Evolutionary conservation across 495 filamentous ascomycete genomes (phyloP).

Genomic region (Aspergillus ostianus): DNA sequence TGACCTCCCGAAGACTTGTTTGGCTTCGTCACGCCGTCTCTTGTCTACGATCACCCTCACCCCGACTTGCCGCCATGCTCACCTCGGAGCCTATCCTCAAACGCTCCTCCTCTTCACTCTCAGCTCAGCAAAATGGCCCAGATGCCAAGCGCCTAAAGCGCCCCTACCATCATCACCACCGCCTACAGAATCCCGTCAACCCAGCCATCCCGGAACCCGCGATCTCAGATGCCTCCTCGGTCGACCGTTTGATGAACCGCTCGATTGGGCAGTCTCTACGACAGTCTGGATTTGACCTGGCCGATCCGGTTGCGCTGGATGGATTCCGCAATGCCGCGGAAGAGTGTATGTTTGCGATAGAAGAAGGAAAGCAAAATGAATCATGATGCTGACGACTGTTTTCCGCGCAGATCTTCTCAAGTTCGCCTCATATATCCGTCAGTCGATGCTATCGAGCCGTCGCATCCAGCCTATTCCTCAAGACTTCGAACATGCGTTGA

Average conservation of each 20-base stretch:
- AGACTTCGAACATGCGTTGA: constrained; percentile 68
- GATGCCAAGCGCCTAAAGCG: constrained; percentile 46
- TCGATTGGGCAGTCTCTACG: constrained; percentile 54
- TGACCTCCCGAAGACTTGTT: constrained; percentile 11
- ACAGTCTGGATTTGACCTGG: constrained; percentile 57
- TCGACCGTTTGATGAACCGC: constrained; percentile 54
- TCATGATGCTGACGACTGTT: constrained; percentile 20
- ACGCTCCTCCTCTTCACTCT: constrained; percentile 37
- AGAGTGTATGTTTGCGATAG: constrained; percentile 53
- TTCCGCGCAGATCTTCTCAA: constrained; percentile 57
- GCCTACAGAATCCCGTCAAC: constrained; percentile 29
- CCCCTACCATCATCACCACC: constrained; percentile 47
- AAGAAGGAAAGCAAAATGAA: not conserved
- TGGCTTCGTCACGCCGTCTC: constrained; percentile 7
- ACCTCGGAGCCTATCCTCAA: constrained; percentile 37
- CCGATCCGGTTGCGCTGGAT: constrained; percentile 57
- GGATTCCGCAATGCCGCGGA: constrained; percentile 55
- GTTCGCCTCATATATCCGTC: constrained; percentile 53
- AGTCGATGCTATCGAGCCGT: constrained; percentile 60
- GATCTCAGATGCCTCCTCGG: constrained; percentile 42
- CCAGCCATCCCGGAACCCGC: constrained; percentile 35
- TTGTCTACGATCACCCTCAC: constrained; percentile 6
- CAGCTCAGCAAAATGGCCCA: constrained; percentile 18
- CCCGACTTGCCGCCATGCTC: constrained; percentile 29
- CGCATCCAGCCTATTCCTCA: constrained; percentile 61